Conservation (phyloP, 805 yeast genomes). For the Debaryomyces hansenii region DNA sequence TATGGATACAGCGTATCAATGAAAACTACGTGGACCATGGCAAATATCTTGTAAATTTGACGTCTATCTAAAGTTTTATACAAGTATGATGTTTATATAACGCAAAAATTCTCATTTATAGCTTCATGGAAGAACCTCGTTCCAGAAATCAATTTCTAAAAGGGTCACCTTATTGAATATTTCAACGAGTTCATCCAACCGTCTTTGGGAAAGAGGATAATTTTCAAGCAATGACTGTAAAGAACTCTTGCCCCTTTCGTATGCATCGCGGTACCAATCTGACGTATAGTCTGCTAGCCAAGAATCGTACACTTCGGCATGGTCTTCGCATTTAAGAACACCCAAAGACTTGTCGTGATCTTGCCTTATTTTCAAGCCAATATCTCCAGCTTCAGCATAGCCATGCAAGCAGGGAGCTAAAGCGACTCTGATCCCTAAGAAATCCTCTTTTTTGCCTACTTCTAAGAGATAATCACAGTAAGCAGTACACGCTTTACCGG, state of each 20-base stretch:
- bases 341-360: constrained; percentile 19
- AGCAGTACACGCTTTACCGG: constrained; percentile 56
- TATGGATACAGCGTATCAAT: too few species aligned
- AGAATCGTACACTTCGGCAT: constrained; percentile 33
- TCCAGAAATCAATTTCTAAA: constrained; percentile 73
- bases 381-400: constrained; percentile 56
- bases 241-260: constrained; percentile 47
- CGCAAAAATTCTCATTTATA: too few species aligned
- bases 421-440: constrained; percentile 66
- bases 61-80: too few species aligned
- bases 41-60: too few species aligned
- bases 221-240: constrained; percentile 44
- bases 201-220: constrained; percentile 36
- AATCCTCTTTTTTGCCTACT: constrained; percentile 53
- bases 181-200: constrained; percentile 51
- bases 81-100: too few species aligned
- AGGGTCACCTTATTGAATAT: constrained; percentile 60
- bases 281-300: constrained; percentile 69
- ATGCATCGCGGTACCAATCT: constrained; percentile 57
- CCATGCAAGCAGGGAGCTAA: constrained; percentile 78
- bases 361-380: constrained; percentile 22
- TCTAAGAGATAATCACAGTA: constrained; percentile 62
- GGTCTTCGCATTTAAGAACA: constrained; percentile 15
- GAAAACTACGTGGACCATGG: too few species aligned
- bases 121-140: constrained; percentile 31